Base-by-base conservation (phyloP, 768 basidiomycete species). In the Mycena belliarum region DNA sequence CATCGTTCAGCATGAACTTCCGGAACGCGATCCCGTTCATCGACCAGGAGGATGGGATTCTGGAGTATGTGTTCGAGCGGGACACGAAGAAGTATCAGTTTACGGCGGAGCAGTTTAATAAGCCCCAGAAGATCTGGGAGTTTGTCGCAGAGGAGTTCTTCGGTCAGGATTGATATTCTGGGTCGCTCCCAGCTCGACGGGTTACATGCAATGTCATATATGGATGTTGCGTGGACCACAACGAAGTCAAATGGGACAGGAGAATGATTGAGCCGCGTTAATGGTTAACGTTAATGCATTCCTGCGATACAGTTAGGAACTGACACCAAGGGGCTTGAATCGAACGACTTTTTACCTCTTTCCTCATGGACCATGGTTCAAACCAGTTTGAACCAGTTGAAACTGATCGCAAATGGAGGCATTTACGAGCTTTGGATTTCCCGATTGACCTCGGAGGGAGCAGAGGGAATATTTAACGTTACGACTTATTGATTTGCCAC, bases 81-180 rank as follows among this genome's bases (percentile, higher is more conserved):
- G 61, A 41, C 24, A 62, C 61, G 35, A 62, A 62, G 35, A 62
- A 62, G 56, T 62, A 58, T 29, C 61, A 62, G 56, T 62, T 62
- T 18, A 62, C 61, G 12, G 26, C 32, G 20, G 56, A 62, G 11
- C 51, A 57, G 48, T 62, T 58, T 29, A 58, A 58, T 32, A 1
- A 33, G 47, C 61, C 61, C 1, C 60, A 61, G 46, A 52, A 47
- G 33, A 45, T 61, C 18, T 61, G 60, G 60, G 60, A 61, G 55
- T 61, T 61, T 49, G 55, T 61, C 6, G 60, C 60, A 21, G 60
- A 49, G 40, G 55, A 61, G 41, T 61, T 58, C 49, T 62, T 52
- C 38, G 60, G 52, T 9, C 32, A 37, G 48, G 18, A 49, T 37
- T 49, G 33, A 18, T 5, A 29, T n/a, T n/a, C n/a, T n/a, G n/a